phyloP scores from a whole-genome alignment of 1,139 yeast species.

The Wickerhamiella pararugosa region DNA sequence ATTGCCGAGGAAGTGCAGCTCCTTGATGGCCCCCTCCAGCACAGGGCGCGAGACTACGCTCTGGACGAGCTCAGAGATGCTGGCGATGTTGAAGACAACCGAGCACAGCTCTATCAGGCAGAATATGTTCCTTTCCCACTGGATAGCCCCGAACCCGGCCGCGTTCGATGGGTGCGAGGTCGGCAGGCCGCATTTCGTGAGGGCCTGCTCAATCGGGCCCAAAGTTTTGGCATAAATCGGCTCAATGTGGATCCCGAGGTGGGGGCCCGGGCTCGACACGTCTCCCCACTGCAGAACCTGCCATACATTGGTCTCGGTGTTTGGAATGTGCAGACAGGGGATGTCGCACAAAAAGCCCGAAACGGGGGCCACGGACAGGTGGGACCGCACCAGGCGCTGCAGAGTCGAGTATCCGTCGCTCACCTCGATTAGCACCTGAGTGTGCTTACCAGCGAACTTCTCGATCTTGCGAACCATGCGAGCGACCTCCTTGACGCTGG shows the following conservation, averaged over 20 bases:
- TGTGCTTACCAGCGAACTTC: slow-evolving; percentile 18
- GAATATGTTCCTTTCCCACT: slow-evolving; percentile 77
- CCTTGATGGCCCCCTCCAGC: slow-evolving; percentile 62
- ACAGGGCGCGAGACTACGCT: slow-evolving; percentile 77
- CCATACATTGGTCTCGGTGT: slow-evolving; percentile 6
- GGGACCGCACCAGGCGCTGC: slow-evolving; percentile 19
- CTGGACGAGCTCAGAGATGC: slow-evolving; percentile 39
- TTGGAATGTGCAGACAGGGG: slow-evolving; percentile 11
- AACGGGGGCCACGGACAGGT: slow-evolving; percentile 18
- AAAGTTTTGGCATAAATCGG: slow-evolving; percentile 9
- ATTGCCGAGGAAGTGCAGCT: slow-evolving; percentile 56
- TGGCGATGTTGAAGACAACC: slow-evolving; percentile 54
- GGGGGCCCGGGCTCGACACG: slow-evolving; percentile 5
- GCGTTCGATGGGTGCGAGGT: slow-evolving; percentile 29
- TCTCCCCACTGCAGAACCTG: slow-evolving; percentile 8
- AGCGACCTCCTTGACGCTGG: slow-evolving; percentile 19
- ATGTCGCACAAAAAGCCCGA: slow-evolving; percentile 17
- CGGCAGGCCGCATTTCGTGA: slow-evolving; percentile 11
- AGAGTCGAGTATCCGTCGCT: slow-evolving; percentile 21
- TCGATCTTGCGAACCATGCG: slow-evolving; percentile 18
- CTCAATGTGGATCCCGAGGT: slow-evolving; percentile 10
- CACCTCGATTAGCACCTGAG: slow-evolving; percentile 21
- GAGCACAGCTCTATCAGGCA: slow-evolving; percentile 63
- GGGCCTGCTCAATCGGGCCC: slow-evolving; percentile 11
- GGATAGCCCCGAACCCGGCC: slow-evolving; percentile 34